A percentile compares a stretch with the other conserved stretches of the same genome.
These are phyloP conservation scores for Actinomucor elegans DNA, from an alignment of 371 early-diverging fungal genomes.

Conservation along the genomic window DNA sequence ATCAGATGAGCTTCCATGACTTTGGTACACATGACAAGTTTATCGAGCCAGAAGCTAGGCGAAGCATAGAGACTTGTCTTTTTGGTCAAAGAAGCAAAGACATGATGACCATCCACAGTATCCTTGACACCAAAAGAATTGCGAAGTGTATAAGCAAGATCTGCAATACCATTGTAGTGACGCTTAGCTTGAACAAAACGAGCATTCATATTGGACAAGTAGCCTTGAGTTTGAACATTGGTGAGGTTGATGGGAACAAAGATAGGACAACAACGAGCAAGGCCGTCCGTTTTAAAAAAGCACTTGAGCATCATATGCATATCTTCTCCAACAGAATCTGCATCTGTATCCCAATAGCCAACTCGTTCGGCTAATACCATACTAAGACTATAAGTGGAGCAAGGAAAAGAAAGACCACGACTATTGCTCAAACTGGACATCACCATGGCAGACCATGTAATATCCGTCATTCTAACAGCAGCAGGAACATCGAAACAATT, in stretches of 20 bases:
- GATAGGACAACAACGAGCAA: conserved; percentile 64
- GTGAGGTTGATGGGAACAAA: conserved; percentile 73
- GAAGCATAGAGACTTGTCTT: conserved; percentile 40
- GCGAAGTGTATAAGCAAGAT: conserved; percentile 46
- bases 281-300: conserved; percentile 71
- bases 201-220: conserved; percentile 56
- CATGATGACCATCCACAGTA: conserved; percentile 2
- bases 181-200: conserved; percentile 72
- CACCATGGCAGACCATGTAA: conserved; percentile 77
- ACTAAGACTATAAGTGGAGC: conserved; percentile 73
- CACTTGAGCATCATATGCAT: conserved; percentile 85
- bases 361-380: conserved; percentile 73
- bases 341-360: conserved; percentile 81
- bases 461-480: conserved; percentile 75
- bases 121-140: conserved; percentile 31
- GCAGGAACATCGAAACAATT: conserved; percentile 74
- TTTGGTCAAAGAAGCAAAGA: conserved; percentile 27
- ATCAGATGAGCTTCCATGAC: conserved; percentile 58
- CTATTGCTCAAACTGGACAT: conserved; percentile 73
- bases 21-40: conserved; percentile 41
- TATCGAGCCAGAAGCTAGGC: conserved; percentile 30
- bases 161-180: conserved; percentile 59
- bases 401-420: conserved; percentile 68
- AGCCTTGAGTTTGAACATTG: conserved; percentile 74
- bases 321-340: conserved; percentile 81